Base-by-base conservation (phyloP, 1,139 yeast genomes). In the Spencermartinsiella ligniputridi region DNA sequence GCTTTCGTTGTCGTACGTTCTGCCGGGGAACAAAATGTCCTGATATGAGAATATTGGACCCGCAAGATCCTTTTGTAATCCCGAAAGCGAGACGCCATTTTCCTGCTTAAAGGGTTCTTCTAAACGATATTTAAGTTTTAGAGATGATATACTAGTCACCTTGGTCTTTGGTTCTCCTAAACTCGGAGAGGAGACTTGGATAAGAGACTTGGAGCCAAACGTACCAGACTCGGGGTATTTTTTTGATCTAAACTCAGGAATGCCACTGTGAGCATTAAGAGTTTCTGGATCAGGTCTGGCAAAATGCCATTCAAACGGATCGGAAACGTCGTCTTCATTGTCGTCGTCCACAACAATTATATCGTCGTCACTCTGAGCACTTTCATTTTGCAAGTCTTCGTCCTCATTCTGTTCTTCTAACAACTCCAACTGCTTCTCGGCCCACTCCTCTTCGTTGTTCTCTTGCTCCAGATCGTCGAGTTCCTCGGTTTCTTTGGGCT, bases 221-320 rank as follows among this genome's bases (percentile, higher is more conserved):
- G 50, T 29, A 3, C 17, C 17, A 13, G 32, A 22, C 6, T 29
- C 37, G 30, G 17, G 25, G 19, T 40, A 43, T 21, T 45, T 48
- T 9, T 16, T 25, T 5, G 32, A 9, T 27, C 8, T 6, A 27
- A 27, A 27, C 8, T 27, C 32, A 9, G 32, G 32, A 6, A 9
- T 15, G 12, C 15, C 15, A 34, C 38, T 40, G 16, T 39, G 40
- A 22, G 20, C 30, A 41, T 70, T 70, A 3, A 81, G 61, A 29
- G 61, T 60, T 1, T 62, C 60, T 16, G 70, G 75, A 16, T 81
- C 78, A 0, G 76, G 71, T 22, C 69, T 65, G 42, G 82, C 84
- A 62, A 83, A 90, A 61, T 90, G 97, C 20, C 67, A 60, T 51
- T 85, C 88, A 56, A 84, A 89, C 0, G 95, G 87, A 38, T 73